Evolutionary conservation across 345 rosid species (phyloP), one percentile per base, ranked within the genome.

Genomic region (Ceriops tagal): DNA sequence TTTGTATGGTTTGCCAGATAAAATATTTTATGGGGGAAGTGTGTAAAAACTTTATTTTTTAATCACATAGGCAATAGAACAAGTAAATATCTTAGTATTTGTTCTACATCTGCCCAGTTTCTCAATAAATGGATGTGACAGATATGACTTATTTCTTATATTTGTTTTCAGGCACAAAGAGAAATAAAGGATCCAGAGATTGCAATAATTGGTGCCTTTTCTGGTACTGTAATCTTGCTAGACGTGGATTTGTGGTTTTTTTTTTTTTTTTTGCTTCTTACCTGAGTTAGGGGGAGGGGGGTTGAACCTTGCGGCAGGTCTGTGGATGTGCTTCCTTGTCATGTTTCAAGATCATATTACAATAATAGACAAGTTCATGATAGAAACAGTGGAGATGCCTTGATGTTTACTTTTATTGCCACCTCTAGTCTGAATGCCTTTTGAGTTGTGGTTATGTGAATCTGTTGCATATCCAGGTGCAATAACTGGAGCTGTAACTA

Each of bases 401-500:
- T 13, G 49, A 43, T 13, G 49, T 43, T 43, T 43, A 43, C 18
- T 13, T 43, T 43, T 43, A 43, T 43, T 3, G 0, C 49, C 49
- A 0, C 5, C 49, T 43, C 19, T 11, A 43, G 18, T 43, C 18
- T 13, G 18, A 5, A 0, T 13, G 18, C 18, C 3, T 43, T 43
- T 43, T 43, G 49, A 13, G 3, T 13, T 11, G 19, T 43, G 49
- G 49, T 13, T 43, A 43, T 43, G 0, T 43, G 49, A 43, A 43
- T 43, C 1, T 43, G 49, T 43, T 43, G 49, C 49, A 1, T 43
- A 43, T 5, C 28, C 53, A 90, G 98, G 98, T 73, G 98, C 97
- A 61, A 73, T 90, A 65, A 91, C 98, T 5, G 98, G 97, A 80
- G 98, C 98, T 49, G 78, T 90, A 70, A 93, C 98, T 71, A 90